Evolutionary conservation across 2,329 filamentous ascomycete genomes (phyloP).

Genomic region (Bipolaris victoriae): DNA sequence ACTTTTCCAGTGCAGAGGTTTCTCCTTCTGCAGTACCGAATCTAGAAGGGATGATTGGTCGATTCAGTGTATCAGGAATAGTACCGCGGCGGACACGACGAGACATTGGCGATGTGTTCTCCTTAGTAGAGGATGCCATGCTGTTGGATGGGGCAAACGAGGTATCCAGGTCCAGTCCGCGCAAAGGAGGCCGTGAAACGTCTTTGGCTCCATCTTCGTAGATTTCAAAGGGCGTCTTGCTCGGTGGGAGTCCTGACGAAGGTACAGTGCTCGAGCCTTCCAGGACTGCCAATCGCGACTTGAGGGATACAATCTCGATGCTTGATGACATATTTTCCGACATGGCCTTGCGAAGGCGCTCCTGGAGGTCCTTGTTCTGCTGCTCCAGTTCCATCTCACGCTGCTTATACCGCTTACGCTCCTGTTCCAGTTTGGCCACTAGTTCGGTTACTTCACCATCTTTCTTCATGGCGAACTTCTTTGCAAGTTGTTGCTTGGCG

Average conservation of each 20-base stretch:
- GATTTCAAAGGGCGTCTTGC: constrained; percentile 37
- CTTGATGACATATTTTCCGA: constrained; percentile 40
- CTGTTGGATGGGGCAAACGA: constrained; percentile 26
- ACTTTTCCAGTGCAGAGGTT: constrained; percentile 29
- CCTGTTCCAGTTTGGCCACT: constrained; percentile 68
- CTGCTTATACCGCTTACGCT: constrained; percentile 67
- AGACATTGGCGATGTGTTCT: constrained; percentile 39
- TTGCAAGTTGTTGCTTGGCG: constrained; percentile 79
- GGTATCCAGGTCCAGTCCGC: constrained; percentile 14
- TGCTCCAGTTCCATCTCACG: constrained; percentile 70
- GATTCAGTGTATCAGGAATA: constrained; percentile 25
- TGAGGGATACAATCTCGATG: constrained; percentile 45
- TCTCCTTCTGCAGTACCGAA: constrained; percentile 28
- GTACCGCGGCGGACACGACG: constrained; percentile 32
- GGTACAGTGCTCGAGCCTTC: constrained; percentile 32
- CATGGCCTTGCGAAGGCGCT: constrained; percentile 43
- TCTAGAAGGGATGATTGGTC: constrained; percentile 18
- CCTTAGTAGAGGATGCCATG: constrained; percentile 35
- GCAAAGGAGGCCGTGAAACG: constrained; percentile 12
- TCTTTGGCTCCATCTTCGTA: constrained; percentile 41
- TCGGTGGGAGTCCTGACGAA: constrained; percentile 23
- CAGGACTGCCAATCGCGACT: constrained; percentile 38
- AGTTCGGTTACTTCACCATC: constrained; percentile 73
- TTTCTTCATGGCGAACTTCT: constrained; percentile 78
- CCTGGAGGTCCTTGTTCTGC: constrained; percentile 58